These are phyloP conservation scores for Pseudoscleropodium purum DNA, from an alignment of 225 moss, liverwort and hornwort genomes.

Conservation along the genomic window DNA sequence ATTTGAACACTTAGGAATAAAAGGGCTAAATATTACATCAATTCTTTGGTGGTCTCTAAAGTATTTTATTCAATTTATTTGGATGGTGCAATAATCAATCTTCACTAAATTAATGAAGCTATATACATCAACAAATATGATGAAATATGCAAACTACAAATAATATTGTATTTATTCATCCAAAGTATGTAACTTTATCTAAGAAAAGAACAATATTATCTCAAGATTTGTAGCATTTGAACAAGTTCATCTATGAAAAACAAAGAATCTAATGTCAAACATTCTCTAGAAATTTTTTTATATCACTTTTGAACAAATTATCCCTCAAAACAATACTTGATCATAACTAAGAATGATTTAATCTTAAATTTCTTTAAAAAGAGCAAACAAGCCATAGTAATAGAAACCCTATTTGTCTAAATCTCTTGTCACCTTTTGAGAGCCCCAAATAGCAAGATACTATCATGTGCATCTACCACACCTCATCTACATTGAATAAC, in stretches of 20 bases:
- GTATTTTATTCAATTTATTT: neutral
- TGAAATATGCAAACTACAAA: neutral
- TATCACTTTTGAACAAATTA: too few species aligned
- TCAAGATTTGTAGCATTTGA: neutral
- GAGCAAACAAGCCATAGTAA: neutral
- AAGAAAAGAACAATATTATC: too few species aligned
- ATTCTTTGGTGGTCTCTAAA: neutral
- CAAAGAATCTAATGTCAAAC: too few species aligned
- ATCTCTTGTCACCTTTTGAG: neutral
- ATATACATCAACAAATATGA: neutral
- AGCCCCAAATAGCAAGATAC: neutral
- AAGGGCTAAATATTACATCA: neutral
- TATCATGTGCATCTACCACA: neutral
- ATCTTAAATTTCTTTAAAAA: neutral
- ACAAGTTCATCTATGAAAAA: rapidly evolving
- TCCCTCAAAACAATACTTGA: neutral
- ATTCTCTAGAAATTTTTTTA: neutral
- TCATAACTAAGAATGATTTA: neutral
- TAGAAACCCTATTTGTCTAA: neutral
- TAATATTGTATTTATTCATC: neutral
- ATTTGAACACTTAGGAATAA: neutral
- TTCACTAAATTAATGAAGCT: neutral
- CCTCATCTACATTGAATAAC: neutral
- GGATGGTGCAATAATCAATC: neutral
- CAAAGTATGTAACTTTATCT: too few species aligned